These are phyloP conservation scores for Alternaria dauci DNA, from an alignment of 2,329 filamentous ascomycete genomes.

Conservation along the genomic window DNA sequence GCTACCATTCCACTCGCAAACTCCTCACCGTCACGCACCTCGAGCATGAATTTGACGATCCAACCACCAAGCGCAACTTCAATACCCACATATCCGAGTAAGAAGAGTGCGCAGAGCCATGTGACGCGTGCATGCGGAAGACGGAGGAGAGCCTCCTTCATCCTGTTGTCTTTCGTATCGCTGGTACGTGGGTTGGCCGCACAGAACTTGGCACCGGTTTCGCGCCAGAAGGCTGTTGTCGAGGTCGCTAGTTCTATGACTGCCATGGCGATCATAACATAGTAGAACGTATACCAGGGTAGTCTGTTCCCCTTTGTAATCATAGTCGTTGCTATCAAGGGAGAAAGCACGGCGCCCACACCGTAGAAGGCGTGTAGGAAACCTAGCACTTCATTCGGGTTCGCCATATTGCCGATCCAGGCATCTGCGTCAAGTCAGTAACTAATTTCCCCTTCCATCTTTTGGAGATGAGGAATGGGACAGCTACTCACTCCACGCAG, in stretches of 20 bases:
- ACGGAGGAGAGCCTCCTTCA: conserved; percentile 60
- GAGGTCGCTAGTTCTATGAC: conserved; percentile 64
- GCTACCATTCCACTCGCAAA: conserved; percentile 79
- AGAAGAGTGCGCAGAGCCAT: conserved; percentile 77
- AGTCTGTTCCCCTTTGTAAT: conserved; percentile 66
- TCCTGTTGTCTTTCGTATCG: conserved; percentile 57
- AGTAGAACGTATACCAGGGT: conserved; percentile 79
- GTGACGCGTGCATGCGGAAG: conserved; percentile 64
- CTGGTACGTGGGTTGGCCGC: conserved; percentile 57
- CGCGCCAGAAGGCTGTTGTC: conserved; percentile 68
- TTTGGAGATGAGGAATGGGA: not conserved
- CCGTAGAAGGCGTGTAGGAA: conserved; percentile 77
- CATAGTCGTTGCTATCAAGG: conserved; percentile 76
- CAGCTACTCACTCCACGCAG: conserved; percentile 55
- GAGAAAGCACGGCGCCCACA: conserved; percentile 72
- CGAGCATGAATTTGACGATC: conserved; percentile 86
- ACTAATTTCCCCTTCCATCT: not conserved
- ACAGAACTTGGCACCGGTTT: conserved; percentile 67
- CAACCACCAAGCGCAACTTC: conserved; percentile 82
- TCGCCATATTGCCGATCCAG: conserved; percentile 75
- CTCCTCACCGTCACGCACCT: conserved; percentile 70
- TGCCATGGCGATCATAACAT: conserved; percentile 72
- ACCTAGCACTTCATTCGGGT: conserved; percentile 77
- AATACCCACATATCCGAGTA: conserved; percentile 79
- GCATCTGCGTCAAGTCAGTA: conserved; percentile 41